Evolutionary conservation across 2,329 filamentous ascomycete genomes (phyloP).

Genomic region (Akanthomyces uredinophilus): DNA sequence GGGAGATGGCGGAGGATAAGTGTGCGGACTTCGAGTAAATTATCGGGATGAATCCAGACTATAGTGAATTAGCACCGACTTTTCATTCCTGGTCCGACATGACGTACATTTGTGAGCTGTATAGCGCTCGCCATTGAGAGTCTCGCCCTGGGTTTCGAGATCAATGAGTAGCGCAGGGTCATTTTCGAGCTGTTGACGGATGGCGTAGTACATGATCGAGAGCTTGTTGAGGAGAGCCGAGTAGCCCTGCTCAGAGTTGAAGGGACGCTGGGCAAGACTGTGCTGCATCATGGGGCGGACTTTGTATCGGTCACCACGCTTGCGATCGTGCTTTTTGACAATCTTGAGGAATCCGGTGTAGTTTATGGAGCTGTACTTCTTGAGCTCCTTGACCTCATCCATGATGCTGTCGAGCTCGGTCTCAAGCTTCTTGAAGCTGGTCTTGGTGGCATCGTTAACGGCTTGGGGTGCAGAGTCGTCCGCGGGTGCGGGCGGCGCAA

Average conservation of each 20-base stretch:
- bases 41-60: constrained; percentile 96
- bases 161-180: constrained; percentile 39
- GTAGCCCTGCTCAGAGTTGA: constrained; percentile 89
- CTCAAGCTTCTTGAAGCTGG: constrained; percentile 64
- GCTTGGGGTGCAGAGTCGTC: constrained; percentile 43
- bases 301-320: constrained; percentile 78
- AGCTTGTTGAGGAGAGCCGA: constrained; percentile 84
- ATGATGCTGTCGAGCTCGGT: constrained; percentile 81
- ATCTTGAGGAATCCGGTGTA: constrained; percentile 98
- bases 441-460: constrained; percentile 38
- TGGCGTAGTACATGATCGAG: constrained; percentile 93
- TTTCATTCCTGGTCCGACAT: too few relatives aligned
- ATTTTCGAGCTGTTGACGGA: constrained; percentile 75
- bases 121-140: constrained; percentile 65
- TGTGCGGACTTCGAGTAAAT: constrained; percentile 94
- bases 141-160: constrained; percentile 49
- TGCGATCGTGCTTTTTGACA: constrained; percentile 97
- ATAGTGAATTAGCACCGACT: constrained; percentile 19
- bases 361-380: constrained; percentile 93
- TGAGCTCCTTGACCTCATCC: constrained; percentile 85
- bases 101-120: constrained; percentile 77
- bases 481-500: constrained; percentile 48
- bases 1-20: constrained; percentile 87
- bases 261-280: constrained; percentile 78
- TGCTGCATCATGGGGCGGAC: constrained; percentile 90